Evolutionary conservation across 768 basidiomycete genomes (phyloP).

Genomic region (Kwoniella mangroviensis): DNA sequence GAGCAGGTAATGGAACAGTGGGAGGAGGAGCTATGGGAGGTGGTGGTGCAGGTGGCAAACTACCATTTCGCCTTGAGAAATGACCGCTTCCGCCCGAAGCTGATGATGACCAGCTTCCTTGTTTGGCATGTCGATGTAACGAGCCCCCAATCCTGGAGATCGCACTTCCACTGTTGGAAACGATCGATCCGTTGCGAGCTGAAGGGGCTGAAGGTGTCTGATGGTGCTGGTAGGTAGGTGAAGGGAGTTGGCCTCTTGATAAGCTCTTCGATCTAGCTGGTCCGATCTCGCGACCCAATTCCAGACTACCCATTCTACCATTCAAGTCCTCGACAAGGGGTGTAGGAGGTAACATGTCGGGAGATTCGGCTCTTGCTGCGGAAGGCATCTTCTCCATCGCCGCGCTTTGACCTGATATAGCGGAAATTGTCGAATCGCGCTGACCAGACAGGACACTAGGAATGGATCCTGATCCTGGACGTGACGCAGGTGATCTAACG

Average conservation of each 20-base stretch:
- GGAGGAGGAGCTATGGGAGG: conserved; percentile 16
- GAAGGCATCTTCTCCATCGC: conserved; percentile 12
- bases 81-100: conserved; percentile 7
- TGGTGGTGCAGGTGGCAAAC: neutral
- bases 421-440: conserved; percentile 5
- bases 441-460: conserved; percentile 1
- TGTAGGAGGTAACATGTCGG: conserved; percentile 19
- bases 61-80: conserved; percentile 6
- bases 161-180: neutral
- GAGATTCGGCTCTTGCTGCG: conserved; percentile 23
- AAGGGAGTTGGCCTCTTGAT: neutral
- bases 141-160: conserved; percentile 16
- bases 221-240: neutral
- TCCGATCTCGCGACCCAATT: neutral
- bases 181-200: neutral
- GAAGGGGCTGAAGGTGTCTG: neutral
- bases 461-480: conserved; percentile 2
- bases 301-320: neutral
- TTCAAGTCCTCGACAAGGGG: conserved; percentile 1
- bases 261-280: conserved; percentile 7
- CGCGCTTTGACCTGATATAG: neutral
- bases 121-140: conserved; percentile 16
- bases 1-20: conserved; percentile 9
- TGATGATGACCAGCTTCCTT: conserved; percentile 14
- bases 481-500: conserved; percentile 9